phyloP scores from a whole-genome alignment of 129 eudicot genomes.

The Chrysanthemum lavandulifolium region DNA sequence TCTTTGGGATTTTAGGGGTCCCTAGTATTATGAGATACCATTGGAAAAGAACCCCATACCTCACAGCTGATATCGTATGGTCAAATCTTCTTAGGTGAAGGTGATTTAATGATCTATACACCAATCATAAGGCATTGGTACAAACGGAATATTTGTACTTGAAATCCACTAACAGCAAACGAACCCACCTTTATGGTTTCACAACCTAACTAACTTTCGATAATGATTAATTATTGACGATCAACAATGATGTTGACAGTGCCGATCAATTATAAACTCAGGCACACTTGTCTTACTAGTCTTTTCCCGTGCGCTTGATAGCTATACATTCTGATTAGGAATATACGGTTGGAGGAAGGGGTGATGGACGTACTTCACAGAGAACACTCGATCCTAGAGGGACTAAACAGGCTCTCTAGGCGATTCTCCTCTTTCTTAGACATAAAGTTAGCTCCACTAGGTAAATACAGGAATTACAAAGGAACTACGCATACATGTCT shows the following conservation, averaged over 20 bases:
- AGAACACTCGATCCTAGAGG: no score
- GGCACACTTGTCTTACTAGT: neutral
- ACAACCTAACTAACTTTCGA: slow-evolving; percentile 4
- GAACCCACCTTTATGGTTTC: neutral
- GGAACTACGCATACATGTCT: neutral
- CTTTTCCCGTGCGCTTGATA: neutral
- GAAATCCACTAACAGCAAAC: slow-evolving; percentile 19
- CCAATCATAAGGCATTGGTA: slow-evolving; percentile 21
- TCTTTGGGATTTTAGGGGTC: slow-evolving; percentile 28
- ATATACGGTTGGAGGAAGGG: no score
- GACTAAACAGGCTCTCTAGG: no score
- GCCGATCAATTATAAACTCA: neutral
- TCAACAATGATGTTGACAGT: neutral
- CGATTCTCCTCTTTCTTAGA: no score
- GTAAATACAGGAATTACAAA: no score
- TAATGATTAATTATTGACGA: neutral
- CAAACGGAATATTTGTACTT: slow-evolving; percentile 29
- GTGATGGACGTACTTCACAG: no score
- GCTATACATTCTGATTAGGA: no score
- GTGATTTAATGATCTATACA: slow-evolving; percentile 1
- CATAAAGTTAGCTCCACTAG: no score
- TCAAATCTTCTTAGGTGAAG: slow-evolving; percentile 10
- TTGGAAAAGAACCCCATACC: slow-evolving; percentile 27
- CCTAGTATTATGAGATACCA: slow-evolving; percentile 14
- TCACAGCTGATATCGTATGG: slow-evolving; percentile 19